A percentile compares a stretch with the other conserved stretches of the same genome.
Evolutionary conservation across 306 rosid species (phyloP).

Genomic region (Prunus mira): DNA sequence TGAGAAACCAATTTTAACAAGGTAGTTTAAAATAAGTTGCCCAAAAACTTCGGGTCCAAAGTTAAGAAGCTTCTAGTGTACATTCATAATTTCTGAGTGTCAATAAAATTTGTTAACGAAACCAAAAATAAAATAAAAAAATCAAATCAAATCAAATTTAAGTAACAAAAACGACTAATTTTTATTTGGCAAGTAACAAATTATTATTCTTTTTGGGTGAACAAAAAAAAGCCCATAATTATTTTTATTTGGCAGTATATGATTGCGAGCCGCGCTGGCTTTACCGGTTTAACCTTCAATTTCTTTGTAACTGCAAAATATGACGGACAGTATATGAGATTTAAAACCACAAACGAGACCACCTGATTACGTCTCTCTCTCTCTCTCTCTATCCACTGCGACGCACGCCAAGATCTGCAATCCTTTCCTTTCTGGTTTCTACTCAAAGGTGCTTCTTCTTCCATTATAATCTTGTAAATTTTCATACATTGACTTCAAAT

Average conservation of each 20-base stretch:
- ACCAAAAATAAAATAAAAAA: too few relatives aligned
- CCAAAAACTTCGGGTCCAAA: too few relatives aligned
- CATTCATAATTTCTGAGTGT: too few relatives aligned
- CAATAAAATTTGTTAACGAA: too few relatives aligned
- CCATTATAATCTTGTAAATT: background rate
- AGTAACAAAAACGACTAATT: too few relatives aligned
- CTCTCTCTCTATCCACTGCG: background rate
- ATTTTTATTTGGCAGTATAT: background rate
- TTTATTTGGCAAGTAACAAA: too few relatives aligned
- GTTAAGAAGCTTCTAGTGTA: too few relatives aligned
- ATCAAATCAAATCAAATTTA: too few relatives aligned
- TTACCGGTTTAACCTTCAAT: background rate
- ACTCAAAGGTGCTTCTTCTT: background rate
- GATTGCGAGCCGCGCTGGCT: background rate
- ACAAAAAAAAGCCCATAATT: too few relatives aligned
- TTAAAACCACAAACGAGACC: conserved; percentile 11
- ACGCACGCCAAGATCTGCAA: conserved; percentile 24
- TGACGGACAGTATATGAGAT: background rate
- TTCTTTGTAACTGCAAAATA: background rate
- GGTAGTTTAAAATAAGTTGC: too few relatives aligned
- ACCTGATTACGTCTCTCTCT: background rate
- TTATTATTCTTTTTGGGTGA: too few relatives aligned
- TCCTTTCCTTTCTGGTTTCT: background rate
- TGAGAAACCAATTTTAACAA: too few relatives aligned
- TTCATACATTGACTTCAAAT: background rate